A percentile compares a stretch with the other conserved stretches of the same genome.
These are phyloP conservation scores for Diversispora eburnea DNA, from an alignment of 192 early-diverging fungal species.

Conservation along the genomic window DNA sequence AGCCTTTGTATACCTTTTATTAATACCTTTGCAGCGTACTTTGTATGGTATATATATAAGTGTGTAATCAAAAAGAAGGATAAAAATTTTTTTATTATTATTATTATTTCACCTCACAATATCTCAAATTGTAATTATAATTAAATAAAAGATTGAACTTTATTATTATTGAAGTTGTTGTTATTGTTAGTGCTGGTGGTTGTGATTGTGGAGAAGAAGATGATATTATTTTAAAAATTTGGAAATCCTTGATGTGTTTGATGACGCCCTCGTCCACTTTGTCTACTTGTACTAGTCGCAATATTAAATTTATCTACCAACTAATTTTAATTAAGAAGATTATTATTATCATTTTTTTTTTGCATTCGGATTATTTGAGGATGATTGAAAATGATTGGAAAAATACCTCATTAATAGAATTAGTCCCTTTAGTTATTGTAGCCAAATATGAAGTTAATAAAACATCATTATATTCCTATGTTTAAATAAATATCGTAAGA, in stretches of 20 bases:
- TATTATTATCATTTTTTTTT: neutral
- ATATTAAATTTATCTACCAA: slow-evolving; percentile 27
- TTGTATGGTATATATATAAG: no score
- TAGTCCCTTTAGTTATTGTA: slow-evolving; percentile 70
- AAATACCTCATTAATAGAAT: slow-evolving; percentile 62
- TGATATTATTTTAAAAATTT: slow-evolving; percentile 5
- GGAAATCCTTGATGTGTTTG: slow-evolving; percentile 16
- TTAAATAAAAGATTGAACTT: no score
- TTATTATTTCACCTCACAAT: no score
- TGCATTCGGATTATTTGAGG: neutral
- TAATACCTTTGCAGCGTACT: no score
- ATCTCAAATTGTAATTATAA: no score
- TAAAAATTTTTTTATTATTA: no score
- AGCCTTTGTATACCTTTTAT: no score
- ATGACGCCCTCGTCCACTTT: slow-evolving; percentile 6
- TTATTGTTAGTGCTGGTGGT: no score
- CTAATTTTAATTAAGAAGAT: slow-evolving; percentile 12
- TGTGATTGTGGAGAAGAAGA: no score
- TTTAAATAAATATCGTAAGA: neutral
- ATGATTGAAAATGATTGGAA: slow-evolving; percentile 38
- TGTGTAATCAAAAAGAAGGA: no score
- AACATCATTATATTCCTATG: slow-evolving; percentile 81
- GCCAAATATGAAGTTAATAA: slow-evolving; percentile 72
- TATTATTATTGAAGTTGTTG: no score
- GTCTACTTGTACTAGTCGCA: slow-evolving; percentile 12